Percentiles rank a stretch among this genome's conserved stretches.
These are phyloP conservation scores for Porphyrellus cyaneotinctus DNA, from an alignment of 768 basidiomycete species.

Conservation along the genomic window DNA sequence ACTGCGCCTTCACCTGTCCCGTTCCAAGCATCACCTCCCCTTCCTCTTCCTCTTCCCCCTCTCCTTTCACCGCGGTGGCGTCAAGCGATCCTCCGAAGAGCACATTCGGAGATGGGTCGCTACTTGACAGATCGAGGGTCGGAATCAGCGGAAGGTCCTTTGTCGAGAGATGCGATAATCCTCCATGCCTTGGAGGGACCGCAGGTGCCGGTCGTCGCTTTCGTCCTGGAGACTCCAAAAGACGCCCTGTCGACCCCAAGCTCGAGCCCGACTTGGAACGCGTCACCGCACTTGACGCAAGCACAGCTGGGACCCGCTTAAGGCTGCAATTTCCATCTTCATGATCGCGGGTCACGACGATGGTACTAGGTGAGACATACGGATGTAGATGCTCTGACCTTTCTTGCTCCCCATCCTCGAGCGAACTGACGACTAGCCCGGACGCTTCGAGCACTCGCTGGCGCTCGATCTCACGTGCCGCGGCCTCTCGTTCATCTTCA, in stretches of 20 bases:
- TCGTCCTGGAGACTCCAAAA: slow-evolving; percentile 34
- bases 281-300: neutral
- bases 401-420: neutral
- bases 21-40: neutral
- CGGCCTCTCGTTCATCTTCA: slow-evolving; percentile 40
- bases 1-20: slow-evolving; percentile 6
- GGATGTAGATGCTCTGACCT: neutral
- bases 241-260: slow-evolving; percentile 34
- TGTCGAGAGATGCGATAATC: slow-evolving; percentile 17
- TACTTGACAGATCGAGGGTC: slow-evolving; percentile 24
- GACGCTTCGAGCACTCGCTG: slow-evolving; percentile 85
- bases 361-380: slow-evolving; percentile 23
- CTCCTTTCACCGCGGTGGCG: neutral
- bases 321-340: neutral
- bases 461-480: slow-evolving; percentile 68
- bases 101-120: slow-evolving; percentile 1
- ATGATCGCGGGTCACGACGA: neutral
- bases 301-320: neutral
- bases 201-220: slow-evolving; percentile 27
- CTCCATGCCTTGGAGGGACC: slow-evolving; percentile 12
- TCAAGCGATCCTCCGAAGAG: neutral
- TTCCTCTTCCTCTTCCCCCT: neutral
- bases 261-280: slow-evolving; percentile 10
- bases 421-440: slow-evolving; percentile 67
- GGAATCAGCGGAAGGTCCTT: slow-evolving; percentile 59